Base-by-base conservation (phyloP, 2,329 filamentous ascomycete genomes). In the Stemphylium vesicarium region DNA sequence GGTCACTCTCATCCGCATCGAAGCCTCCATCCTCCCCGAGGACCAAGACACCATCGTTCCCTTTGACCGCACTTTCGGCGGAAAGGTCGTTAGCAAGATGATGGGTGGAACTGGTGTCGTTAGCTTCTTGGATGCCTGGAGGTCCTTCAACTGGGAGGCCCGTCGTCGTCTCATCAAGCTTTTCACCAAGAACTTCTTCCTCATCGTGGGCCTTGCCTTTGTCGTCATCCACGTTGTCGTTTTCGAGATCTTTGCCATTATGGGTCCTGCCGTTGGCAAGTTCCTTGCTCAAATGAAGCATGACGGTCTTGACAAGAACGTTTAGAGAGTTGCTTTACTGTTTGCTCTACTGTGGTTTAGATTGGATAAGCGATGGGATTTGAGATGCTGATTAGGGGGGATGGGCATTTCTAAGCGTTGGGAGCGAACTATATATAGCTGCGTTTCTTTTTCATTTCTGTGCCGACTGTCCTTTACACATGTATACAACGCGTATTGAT, bases 51-150 rank as follows among this genome's bases (percentile, higher is more conserved):
- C 91, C 22, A 90, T 97, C 61, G 88, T 98, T 32, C 88, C 91
- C 29, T 96, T 98, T 68, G 94, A 98, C 80, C 90, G 92, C 62
- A 88, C 88, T 26, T 96, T 96, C 69, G 85, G 84, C 60, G 91
- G 91, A 65, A 89, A 87, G 71, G 85, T 94, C 24, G 85, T 88
- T 61, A 87, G 90, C n/a, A 84, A 85, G 56, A 82, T 92, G 44
- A 80, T 92, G n/a, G 88, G 86, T 55, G 91, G 89, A 50, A 84
- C 82, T 60, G 90, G 91, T 62, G 87, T 85, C 63, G 82, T 91
- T 58, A 85, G 88, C 36, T 83, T 94, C 68, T 74, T 84, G 44
- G 89, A 94, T 66, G 92, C 92, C 1, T 93, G 92, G 90, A 83
- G 81, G 66, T 90, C 86, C 32, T 93, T 96, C 75, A 85, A 88